A percentile compares a stretch with the other conserved stretches of the same genome.
Conservation (phyloP, 306 rosid species). For the Ormosia semicastrata region DNA sequence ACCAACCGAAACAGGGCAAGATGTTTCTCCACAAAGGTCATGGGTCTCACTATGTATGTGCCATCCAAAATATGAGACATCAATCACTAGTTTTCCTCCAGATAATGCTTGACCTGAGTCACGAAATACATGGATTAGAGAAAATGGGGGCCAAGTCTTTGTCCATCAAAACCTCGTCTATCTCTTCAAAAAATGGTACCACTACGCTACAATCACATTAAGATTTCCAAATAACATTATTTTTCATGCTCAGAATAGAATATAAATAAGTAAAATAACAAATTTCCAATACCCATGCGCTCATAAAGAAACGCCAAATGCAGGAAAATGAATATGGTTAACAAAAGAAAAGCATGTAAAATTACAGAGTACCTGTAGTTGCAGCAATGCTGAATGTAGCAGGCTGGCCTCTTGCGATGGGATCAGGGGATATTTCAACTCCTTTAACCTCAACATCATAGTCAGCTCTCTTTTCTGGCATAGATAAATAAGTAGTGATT, state of each 20-base stretch:
- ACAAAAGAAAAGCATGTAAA: background rate
- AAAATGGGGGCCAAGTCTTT: background rate
- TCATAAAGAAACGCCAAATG: background rate
- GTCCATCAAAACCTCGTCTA: background rate
- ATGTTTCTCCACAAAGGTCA: conserved; percentile 79
- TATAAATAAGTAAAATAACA: background rate
- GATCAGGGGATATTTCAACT: conserved; percentile 74
- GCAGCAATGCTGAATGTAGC: conserved; percentile 84
- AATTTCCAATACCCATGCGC: background rate
- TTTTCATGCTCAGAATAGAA: background rate
- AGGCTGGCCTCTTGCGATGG: conserved; percentile 70
- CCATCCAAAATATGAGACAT: conserved; percentile 79
- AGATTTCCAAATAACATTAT: conserved; percentile 1
- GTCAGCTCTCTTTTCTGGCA: conserved; percentile 60
- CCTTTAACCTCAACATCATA: conserved; percentile 68
- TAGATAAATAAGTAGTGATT: background rate
- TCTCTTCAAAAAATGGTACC: background rate
- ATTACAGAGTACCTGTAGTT: conserved; percentile 50
- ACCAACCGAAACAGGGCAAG: conserved; percentile 79
- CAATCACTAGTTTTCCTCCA: conserved; percentile 77
- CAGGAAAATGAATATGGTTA: background rate
- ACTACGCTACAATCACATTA: background rate
- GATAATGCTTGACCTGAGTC: conserved; percentile 54
- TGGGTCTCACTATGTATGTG: conserved; percentile 75
- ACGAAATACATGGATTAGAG: conserved; percentile 17